These are phyloP conservation scores for Diphasiastrum complanatum DNA, from an alignment of 83 land plant genomes.

Conservation along the genomic window DNA sequence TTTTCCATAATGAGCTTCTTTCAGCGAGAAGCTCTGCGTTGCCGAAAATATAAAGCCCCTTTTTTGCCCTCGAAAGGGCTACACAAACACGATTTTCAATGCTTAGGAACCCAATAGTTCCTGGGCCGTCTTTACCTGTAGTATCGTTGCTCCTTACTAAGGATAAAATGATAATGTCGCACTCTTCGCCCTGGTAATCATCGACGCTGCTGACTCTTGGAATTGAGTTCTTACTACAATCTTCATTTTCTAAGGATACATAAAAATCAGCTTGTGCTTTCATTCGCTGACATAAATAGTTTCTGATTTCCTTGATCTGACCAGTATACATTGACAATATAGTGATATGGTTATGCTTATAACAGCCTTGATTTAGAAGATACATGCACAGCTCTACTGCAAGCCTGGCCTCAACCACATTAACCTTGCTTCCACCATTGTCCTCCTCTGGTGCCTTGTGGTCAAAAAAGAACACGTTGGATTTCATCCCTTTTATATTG, in stretches of 20 bases:
- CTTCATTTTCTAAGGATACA: too few relatives aligned
- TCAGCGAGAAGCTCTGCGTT: not conserved
- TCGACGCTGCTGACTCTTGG: conserved; percentile 34
- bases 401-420: conserved; percentile 20
- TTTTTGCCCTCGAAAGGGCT: conserved; percentile 29
- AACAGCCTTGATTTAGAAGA: conserved; percentile 18
- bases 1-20: not conserved
- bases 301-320: conserved; percentile 16
- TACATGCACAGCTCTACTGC: conserved; percentile 23
- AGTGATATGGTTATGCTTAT: conserved; percentile 12
- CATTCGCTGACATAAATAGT: too few relatives aligned
- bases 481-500: conserved; percentile 22
- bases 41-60: not conserved
- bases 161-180: conserved; percentile 35
- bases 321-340: conserved; percentile 27
- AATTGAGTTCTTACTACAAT: too few relatives aligned
- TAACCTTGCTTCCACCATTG: conserved; percentile 2
- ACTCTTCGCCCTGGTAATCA: conserved; percentile 40
- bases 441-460: conserved; percentile 14
- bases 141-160: conserved; percentile 27
- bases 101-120: conserved; percentile 33
- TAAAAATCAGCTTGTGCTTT: too few relatives aligned
- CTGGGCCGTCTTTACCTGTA: not conserved
- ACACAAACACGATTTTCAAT: conserved; percentile 43
- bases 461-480: conserved; percentile 23